These are phyloP conservation scores for Amanita polypyramis DNA, from an alignment of 768 basidiomycete genomes.

Conservation along the genomic window DNA sequence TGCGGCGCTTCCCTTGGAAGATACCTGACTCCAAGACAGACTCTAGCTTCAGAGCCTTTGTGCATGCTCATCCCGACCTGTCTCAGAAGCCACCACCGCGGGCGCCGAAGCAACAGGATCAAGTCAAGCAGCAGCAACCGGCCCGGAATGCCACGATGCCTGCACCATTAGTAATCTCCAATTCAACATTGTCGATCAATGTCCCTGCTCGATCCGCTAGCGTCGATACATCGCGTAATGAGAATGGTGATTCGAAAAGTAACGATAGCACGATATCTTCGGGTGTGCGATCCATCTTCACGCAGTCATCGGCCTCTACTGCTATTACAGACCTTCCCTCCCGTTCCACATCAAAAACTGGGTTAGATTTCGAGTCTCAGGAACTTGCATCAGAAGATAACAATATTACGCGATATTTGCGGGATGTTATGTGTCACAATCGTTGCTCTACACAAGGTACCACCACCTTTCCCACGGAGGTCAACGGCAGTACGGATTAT, in stretches of 20 bases:
- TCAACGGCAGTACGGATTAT: conserved; percentile 23
- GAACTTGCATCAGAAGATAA: conserved; percentile 17
- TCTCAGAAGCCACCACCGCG: conserved; percentile 36
- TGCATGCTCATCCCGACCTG: conserved; percentile 88
- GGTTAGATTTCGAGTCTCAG: conserved; percentile 14
- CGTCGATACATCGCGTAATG: conserved; percentile 18
- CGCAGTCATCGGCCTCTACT: conserved; percentile 31
- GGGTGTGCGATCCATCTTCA: conserved; percentile 35
- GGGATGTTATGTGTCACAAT: conserved; percentile 12
- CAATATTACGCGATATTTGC: no score
- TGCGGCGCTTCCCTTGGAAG: conserved; percentile 98
- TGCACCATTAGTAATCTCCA: neutral
- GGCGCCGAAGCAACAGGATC: conserved; percentile 13
- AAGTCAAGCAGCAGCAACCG: conserved; percentile 5
- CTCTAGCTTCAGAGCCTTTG: conserved; percentile 83
- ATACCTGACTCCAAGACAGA: conserved; percentile 93
- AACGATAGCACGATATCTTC: conserved; percentile 29
- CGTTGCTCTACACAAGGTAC: conserved; percentile 20
- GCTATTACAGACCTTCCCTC: conserved; percentile 40
- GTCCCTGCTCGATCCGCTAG: conserved; percentile 18
- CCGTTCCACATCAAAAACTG: conserved; percentile 23
- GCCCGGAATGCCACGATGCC: conserved; percentile 2
- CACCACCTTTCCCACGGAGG: conserved; percentile 24
- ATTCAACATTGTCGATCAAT: neutral
- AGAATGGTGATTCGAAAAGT: conserved; percentile 23